Evolutionary conservation across 331 rosid genomes (phyloP), one percentile per base, ranked within the genome.

Genomic region (Arachis monticola): DNA sequence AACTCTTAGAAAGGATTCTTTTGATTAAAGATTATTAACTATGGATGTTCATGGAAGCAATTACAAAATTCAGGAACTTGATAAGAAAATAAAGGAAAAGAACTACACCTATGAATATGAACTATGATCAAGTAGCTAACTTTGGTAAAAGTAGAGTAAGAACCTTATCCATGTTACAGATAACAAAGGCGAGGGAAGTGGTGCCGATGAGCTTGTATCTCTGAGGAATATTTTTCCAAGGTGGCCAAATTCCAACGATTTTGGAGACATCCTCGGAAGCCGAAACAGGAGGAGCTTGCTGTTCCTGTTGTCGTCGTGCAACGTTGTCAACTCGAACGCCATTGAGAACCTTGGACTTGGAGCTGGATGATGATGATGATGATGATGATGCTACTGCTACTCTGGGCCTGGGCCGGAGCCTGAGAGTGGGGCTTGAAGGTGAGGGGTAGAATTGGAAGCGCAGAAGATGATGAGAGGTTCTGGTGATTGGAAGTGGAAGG

Each of bases 91-190:
- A 47, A 47, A 44, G 48, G 9, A 6, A 44, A 44, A 44, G 8
- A 44, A 44, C 48, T 5, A 8, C 48, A 6, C 48, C 48, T 6
- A 44, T 44, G 8, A 44, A 44, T 48, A 3, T 53, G 40, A 13
- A 30, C 7, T 63, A 7, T 47, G 68, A 62, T 68, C 45, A 69
- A 69, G 56, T 27, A 22, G 27, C 27, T 22, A 22, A 22, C 27
- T 22, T 22, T 22, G 13, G 7, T 38, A 27, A 45, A 67, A 10
- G 59, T 3, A 38, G 73, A 14, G 61, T n/a, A 64, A 47, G 1
- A 47, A 93, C 99, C 97, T 95, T 95, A 68, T 95, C 97, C 99
- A 95, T 95, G 88, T 92, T 95, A 50, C 98, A 95, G 64, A 95
- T 82, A 72, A 95, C 89, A 38, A 95, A 92, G 12, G 99, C 99